phyloP scores from a whole-genome alignment of 2,329 filamentous ascomycete genomes.

The Hypocreales sp. region DNA sequence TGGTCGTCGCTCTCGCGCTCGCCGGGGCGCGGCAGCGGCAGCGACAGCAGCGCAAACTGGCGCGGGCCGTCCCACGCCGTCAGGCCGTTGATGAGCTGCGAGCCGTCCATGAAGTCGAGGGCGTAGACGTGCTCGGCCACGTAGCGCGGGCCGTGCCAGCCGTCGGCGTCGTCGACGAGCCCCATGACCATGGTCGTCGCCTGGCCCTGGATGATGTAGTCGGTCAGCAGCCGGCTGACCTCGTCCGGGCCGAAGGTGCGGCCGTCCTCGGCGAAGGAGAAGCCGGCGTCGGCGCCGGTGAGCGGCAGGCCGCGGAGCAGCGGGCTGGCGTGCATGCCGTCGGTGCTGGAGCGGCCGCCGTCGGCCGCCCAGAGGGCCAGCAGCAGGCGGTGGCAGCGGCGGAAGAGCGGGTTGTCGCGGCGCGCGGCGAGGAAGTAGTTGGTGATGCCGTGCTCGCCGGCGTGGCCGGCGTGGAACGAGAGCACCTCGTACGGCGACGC shows the following conservation, averaged over 20 bases:
- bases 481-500: conserved; percentile 30
- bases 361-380: conserved; percentile 31
- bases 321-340: conserved; percentile 31
- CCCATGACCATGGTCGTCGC: conserved; percentile 34
- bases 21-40: conserved; percentile 18
- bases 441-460: conserved; percentile 19
- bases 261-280: conserved; percentile 9
- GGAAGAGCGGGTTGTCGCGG: conserved; percentile 29
- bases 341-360: conserved; percentile 28
- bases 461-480: conserved; percentile 24
- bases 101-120: conserved; percentile 31
- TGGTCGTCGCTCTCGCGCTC: conserved; percentile 22
- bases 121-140: conserved; percentile 30
- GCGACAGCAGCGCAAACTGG: conserved; percentile 33
- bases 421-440: conserved; percentile 32
- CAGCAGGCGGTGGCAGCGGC: conserved; percentile 29
- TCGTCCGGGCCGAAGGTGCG: conserved; percentile 20
- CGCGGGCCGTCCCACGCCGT: conserved; percentile 33
- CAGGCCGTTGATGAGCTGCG: conserved; percentile 35
- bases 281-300: conserved; percentile 9
- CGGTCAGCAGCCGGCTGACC: conserved; percentile 26
- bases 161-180: conserved; percentile 30
- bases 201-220: conserved; percentile 43
- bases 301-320: conserved; percentile 28
- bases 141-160: conserved; percentile 39